Percentiles rank a stretch among this genome's conserved stretches.
Conservation (phyloP, 345 rosid genomes). For the Syzygium jambos region DNA sequence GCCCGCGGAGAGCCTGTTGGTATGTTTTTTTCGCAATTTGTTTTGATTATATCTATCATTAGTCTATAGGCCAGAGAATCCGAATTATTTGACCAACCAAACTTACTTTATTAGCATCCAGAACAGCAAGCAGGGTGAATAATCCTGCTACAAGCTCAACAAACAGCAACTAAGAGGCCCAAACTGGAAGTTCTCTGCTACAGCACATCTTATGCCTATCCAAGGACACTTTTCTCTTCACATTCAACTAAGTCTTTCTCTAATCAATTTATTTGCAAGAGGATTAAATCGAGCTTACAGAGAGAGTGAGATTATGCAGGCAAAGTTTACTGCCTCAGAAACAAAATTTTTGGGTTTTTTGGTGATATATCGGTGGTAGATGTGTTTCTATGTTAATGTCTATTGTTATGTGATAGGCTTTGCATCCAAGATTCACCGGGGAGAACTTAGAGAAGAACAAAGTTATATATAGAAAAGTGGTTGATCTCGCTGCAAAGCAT, state of each 20-base stretch:
- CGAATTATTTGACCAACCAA: neutral
- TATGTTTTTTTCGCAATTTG: neutral
- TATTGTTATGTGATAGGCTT: neutral
- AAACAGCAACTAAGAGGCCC: neutral
- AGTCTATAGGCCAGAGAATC: neutral
- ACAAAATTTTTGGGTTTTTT: neutral
- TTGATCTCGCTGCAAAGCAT: slow-evolving; percentile 26
- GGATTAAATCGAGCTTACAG: neutral
- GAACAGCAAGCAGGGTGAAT: neutral
- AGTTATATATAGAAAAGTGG: slow-evolving; percentile 7
- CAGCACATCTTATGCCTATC: neutral
- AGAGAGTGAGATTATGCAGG: neutral
- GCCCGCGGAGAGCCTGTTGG: slow-evolving; percentile 13
- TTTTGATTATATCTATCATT: neutral
- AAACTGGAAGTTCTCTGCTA: neutral
- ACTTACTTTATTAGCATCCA: neutral
- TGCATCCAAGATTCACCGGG: slow-evolving; percentile 26
- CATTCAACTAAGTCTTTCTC: neutral
- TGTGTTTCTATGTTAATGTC: neutral
- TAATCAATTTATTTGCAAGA: neutral
- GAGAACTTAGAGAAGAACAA: slow-evolving; percentile 30
- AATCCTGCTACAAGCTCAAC: neutral
- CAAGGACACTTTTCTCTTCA: neutral
- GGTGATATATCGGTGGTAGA: neutral
- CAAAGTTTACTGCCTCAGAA: neutral